Percentiles rank a stretch among this genome's conserved stretches.
phyloP scores from a whole-genome alignment of 2,329 filamentous ascomycete genomes.

The Fusarium coffeatum region DNA sequence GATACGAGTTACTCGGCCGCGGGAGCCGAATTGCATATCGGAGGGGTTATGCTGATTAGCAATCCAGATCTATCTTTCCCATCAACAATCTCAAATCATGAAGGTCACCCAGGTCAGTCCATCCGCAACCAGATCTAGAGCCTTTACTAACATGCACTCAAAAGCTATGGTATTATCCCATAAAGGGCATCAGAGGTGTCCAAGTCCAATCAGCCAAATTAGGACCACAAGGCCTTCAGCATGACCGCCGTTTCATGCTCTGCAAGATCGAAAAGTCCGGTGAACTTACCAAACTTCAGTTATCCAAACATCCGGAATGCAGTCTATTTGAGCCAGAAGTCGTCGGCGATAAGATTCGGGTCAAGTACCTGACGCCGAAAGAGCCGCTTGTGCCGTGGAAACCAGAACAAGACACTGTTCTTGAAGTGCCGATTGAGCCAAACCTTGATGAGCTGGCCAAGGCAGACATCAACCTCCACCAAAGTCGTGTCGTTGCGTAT shows the following conservation, averaged over 20 bases:
- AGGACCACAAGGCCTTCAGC: constrained; percentile 69
- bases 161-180: constrained; percentile 75
- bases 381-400: constrained; percentile 54
- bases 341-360: constrained; percentile 52
- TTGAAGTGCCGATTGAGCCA: constrained; percentile 70
- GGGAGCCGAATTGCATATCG: constrained; percentile 7
- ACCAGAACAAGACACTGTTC: constrained; percentile 51
- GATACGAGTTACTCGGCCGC: constrained; percentile 7
- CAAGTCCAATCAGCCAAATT: constrained; percentile 64
- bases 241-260: constrained; percentile 80
- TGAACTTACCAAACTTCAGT: constrained; percentile 67
- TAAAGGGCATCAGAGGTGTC: constrained; percentile 77
- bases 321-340: constrained; percentile 73
- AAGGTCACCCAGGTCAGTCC: constrained; percentile 49
- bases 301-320: constrained; percentile 68
- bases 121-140: not conserved
- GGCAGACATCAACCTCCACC: constrained; percentile 68
- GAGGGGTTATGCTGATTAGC: constrained; percentile 34
- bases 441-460: constrained; percentile 57
- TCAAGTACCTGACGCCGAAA: constrained; percentile 57
- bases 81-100: constrained; percentile 39
- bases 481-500: constrained; percentile 68
- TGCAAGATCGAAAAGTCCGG: constrained; percentile 61
- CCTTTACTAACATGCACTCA: constrained; percentile 4
- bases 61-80: constrained; percentile 18